Percentiles rank a stretch among this genome's conserved stretches.
These are phyloP conservation scores for Tolypocladium pustulatum DNA, from an alignment of 2,329 filamentous ascomycete genomes.

Conservation along the genomic window DNA sequence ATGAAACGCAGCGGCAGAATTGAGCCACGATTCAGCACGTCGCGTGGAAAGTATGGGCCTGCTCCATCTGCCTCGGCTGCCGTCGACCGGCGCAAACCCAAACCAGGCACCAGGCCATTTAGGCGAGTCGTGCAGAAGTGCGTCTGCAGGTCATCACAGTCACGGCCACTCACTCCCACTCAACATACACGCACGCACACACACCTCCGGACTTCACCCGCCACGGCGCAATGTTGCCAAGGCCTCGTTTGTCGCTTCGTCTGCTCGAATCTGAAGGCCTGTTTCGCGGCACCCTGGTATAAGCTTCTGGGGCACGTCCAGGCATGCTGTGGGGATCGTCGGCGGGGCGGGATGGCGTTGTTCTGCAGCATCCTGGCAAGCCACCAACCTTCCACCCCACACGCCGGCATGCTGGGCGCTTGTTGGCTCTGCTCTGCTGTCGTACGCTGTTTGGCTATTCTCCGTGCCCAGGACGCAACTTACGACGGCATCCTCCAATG, in stretches of 20 bases:
- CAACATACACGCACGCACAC: too few species aligned
- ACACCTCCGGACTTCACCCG: neutral
- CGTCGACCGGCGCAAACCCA: neutral
- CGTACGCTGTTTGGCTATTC: neutral
- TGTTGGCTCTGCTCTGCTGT: neutral
- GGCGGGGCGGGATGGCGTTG: neutral
- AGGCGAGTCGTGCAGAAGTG: neutral
- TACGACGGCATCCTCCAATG: neutral
- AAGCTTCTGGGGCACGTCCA: neutral
- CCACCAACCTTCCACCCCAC: neutral
- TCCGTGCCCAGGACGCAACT: neutral
- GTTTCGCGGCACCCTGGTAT: neutral
- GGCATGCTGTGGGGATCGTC: neutral
- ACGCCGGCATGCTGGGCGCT: neutral
- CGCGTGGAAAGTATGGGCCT: neutral
- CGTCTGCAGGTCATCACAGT: neutral
- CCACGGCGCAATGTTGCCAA: neutral
- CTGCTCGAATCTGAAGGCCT: neutral
- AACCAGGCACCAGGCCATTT: too few species aligned
- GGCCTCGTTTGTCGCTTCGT: neutral
- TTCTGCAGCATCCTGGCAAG: neutral
- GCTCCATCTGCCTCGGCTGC: neutral
- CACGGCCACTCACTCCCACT: neutral
- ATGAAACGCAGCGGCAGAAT: too few species aligned
- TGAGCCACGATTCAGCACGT: too few species aligned